Conservation (phyloP, 2,329 filamentous ascomycete genomes). For the Penicillium sp. region DNA sequence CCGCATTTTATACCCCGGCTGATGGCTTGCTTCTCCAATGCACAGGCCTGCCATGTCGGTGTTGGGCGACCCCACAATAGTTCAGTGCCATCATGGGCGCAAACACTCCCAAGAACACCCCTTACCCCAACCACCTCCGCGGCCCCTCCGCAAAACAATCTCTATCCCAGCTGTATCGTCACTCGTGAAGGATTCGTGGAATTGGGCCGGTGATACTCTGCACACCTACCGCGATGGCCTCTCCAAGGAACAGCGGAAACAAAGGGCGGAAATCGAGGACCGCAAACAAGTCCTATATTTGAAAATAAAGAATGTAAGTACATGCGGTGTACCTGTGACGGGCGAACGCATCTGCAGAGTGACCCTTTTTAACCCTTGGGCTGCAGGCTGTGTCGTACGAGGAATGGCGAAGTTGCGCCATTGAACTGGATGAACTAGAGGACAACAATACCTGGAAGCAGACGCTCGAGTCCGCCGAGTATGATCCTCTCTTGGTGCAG, state of each 20-base stretch:
- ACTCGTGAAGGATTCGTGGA: conserved; percentile 34
- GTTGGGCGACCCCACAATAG: conserved; percentile 32
- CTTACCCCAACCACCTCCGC: conserved; percentile 8
- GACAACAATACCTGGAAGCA: conserved; percentile 79
- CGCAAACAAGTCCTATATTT: conserved; percentile 62
- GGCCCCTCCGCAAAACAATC: conserved; percentile 26
- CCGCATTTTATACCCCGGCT: conserved; percentile 10
- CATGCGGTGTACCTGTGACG: not conserved
- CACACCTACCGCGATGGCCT: conserved; percentile 53
- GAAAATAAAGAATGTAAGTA: conserved; percentile 63
- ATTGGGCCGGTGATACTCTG: conserved; percentile 36
- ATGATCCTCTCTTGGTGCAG: conserved; percentile 67
- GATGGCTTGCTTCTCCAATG: conserved; percentile 27
- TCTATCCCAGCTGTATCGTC: conserved; percentile 36
- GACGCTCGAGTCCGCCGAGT: conserved; percentile 64
- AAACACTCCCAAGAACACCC: conserved; percentile 14
- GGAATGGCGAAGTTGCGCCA: conserved; percentile 74
- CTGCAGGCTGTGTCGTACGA: conserved; percentile 63
- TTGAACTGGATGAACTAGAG: conserved; percentile 74
- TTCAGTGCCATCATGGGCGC: conserved; percentile 28
- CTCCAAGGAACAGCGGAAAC: conserved; percentile 51
- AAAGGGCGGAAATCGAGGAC: conserved; percentile 52
- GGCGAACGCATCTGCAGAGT: conserved; percentile 10
- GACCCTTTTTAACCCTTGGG: conserved; percentile 12
- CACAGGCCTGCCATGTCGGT: conserved; percentile 33